Base-by-base conservation (phyloP, 1,139 yeast species). In the Taiozyma sp. region DNA sequence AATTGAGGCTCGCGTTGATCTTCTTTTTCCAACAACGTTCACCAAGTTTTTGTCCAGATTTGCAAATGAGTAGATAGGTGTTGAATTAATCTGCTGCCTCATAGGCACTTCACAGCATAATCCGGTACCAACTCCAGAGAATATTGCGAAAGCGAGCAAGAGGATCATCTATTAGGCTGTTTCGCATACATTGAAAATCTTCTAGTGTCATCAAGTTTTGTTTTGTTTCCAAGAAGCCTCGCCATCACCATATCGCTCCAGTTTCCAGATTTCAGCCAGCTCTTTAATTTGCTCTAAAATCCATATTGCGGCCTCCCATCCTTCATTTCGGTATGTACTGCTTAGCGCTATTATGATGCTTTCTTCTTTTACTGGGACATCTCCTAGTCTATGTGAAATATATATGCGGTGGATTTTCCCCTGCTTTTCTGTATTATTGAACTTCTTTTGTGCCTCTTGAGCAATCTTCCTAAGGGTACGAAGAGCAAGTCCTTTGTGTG, bases 251-350 rank as follows among this genome's bases (percentile, higher is more conserved):
- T 72, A 76, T 13, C 62, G 61, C 56, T 77, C 81, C 41, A 65
- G 64, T 55, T 77, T 77, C 81, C 81, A 77, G 24, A 77, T 75
- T 57, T 78, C 81, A 1, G 70, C 75, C 9, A 60, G 58, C 47
- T 61, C 65, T 58, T 78, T 77, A 29, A 77, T 69, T 47, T 66
- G 62, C 50, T 77, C 80, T 22, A 78, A 57, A 1, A 74, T 62
- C 72, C 74, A 69, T 50, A 67, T 70, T 4, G 72, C 78, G 8
- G 76, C 73, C 16, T 65, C 59, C 78, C 79, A 77, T 0, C 76
- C 80, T 57, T 74, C 77, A 43, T 68, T 60, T n/a, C 81, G 63
- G 56, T 77, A 81, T 5, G 72, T 69, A 3, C 75, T 65, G 40
- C 77, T 69, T n/a, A 76, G 70, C 0, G 73, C 75, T 24, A 77